Evolutionary conservation across 2,329 filamentous ascomycete genomes (phyloP), one percentile per base, ranked within the genome.

Genomic region (Hysterium pulicare): DNA sequence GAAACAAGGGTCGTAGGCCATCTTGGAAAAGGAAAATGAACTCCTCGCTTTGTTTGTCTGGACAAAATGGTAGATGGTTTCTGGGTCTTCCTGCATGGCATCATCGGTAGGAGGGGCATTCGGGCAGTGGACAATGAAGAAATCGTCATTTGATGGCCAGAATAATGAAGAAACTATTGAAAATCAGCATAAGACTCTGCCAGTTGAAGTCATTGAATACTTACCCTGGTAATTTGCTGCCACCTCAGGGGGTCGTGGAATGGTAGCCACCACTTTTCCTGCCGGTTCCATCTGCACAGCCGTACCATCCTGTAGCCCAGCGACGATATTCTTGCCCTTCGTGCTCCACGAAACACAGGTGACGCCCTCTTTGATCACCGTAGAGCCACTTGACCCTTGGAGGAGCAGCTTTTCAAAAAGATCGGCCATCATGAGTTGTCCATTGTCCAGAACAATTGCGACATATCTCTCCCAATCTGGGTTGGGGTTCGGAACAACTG

Each of bases 331-430:
- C 64, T 95, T 98, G 35, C 93, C 93, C 62, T 84, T 88, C 47
- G 82, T 85, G 65, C 93, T 98, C 93, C 94, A 98, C 42, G 87
- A 84, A 5, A 88, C 78, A 57, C 86, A 93, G 61, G 84, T 90
- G 21, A 95, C 90, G 36, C 86, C 83, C 21, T 78, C 74, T 57
- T 84, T 87, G 49, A 95, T 72, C 1, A 83, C 71, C 57, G 72
- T 77, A 11, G 48, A 53, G 1, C 87, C 87, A 50, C 81, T 81
- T 16, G 74, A 56, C 1, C 79, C 79, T 24, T 72, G 70, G 7
- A 77, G 62, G 33, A 89, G 75, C 31, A 71, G 74, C 37, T 78
- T 76, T 28, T 83, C 78, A 56, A 85, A 83, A 46, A 98, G 67
- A 63, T 95, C 87, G 6, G 87, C 87, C 66, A 98, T 82, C 61